Evolutionary conservation across 768 basidiomycete genomes (phyloP).

Genomic region (Termitomyces sp.): DNA sequence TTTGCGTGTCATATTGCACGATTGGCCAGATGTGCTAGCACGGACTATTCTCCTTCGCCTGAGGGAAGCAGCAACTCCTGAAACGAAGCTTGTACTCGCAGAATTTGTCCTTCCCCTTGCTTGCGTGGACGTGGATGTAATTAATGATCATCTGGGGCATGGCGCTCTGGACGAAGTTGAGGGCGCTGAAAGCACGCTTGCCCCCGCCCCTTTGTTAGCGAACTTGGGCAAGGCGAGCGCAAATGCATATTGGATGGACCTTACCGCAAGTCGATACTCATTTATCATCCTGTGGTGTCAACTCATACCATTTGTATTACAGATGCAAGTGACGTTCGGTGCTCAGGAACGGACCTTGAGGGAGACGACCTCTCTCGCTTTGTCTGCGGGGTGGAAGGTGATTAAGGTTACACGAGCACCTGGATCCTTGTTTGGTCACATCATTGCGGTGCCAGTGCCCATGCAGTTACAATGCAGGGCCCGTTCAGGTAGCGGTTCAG

Average conservation of each 20-base stretch:
- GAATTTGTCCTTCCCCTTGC: conserved; percentile 70
- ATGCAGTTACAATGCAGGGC: conserved; percentile 34
- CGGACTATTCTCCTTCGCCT: conserved; percentile 38
- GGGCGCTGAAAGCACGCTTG: conserved; percentile 49
- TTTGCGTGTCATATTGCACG: conserved; percentile 68
- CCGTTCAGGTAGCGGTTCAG: conserved; percentile 18
- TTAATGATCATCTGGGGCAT: conserved; percentile 13
- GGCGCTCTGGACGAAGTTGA: conserved; percentile 35
- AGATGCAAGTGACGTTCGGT: conserved; percentile 72
- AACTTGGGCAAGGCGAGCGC: conserved; percentile 72
- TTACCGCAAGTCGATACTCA: conserved; percentile 40
- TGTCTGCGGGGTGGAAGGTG: conserved; percentile 60
- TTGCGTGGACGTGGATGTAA: conserved; percentile 46
- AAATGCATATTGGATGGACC: conserved; percentile 67
- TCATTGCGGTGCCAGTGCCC: conserved; percentile 58
- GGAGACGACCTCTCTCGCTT: conserved; percentile 49
- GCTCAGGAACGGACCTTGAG: conserved; percentile 66
- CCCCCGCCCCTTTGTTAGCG: conserved; percentile 58
- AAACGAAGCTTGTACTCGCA: conserved; percentile 62
- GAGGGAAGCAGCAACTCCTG: conserved; percentile 40
- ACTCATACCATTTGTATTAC: neutral
- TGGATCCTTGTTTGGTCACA: conserved; percentile 66
- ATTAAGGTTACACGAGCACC: conserved; percentile 49
- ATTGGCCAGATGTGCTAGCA: conserved; percentile 67
- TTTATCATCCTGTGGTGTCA: neutral